Evolutionary conservation across 2,329 filamentous ascomycete genomes (phyloP).

Genomic region (Diplodia corticola): DNA sequence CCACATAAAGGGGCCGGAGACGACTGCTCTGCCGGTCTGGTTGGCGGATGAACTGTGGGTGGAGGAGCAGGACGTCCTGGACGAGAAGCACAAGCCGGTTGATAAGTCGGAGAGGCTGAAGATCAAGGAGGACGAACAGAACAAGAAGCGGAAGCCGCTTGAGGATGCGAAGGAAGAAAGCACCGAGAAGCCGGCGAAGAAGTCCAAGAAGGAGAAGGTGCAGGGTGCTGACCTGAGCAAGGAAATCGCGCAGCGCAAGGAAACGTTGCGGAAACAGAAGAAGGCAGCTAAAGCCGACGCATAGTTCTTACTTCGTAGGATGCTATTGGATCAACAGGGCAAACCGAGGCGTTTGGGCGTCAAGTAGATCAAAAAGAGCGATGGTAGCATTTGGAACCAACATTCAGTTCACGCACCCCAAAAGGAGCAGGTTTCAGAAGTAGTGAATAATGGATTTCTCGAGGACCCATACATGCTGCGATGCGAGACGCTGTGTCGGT

Average conservation of each 20-base stretch:
- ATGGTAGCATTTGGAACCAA: neutral
- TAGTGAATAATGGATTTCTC: neutral
- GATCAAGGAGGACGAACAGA: constrained; percentile 10
- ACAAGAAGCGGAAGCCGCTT: constrained; percentile 24
- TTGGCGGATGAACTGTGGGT: constrained; percentile 89
- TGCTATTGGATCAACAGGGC: constrained; percentile 9
- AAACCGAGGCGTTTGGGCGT: constrained; percentile 22
- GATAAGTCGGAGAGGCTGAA: constrained; percentile 28
- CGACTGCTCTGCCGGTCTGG: constrained; percentile 90
- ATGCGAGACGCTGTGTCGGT: neutral
- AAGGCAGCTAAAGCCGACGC: constrained; percentile 38
- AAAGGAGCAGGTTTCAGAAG: neutral
- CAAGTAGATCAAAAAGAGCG: constrained; percentile 11
- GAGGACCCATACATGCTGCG: neutral
- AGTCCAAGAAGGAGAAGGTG: constrained; percentile 57
- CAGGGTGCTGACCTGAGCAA: constrained; percentile 25
- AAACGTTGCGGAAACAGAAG: constrained; percentile 53
- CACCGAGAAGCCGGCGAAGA: constrained; percentile 26
- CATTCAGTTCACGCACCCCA: neutral
- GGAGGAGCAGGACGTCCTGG: constrained; percentile 71
- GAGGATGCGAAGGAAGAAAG: constrained; percentile 37
- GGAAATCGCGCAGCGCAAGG: constrained; percentile 41
- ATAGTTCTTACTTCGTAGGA: neutral
- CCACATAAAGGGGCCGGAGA: constrained; percentile 88
- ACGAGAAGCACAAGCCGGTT: constrained; percentile 45